A percentile compares a stretch with the other conserved stretches of the same genome.
Conservation (phyloP, 2,329 filamentous ascomycete genomes). For the Colletotrichum australisinense region DNA sequence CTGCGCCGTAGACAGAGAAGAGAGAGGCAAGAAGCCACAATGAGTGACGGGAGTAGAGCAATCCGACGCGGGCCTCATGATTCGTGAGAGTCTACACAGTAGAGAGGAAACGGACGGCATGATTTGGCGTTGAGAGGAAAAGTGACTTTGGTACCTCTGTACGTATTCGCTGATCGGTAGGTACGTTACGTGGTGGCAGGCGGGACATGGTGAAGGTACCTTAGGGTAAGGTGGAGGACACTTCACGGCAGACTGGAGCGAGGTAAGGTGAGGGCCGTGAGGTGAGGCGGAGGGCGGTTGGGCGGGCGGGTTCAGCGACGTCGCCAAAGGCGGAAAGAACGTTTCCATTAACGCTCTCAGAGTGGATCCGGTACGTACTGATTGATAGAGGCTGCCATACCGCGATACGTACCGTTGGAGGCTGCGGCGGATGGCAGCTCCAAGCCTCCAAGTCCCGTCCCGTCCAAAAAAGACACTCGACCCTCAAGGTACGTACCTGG, state of each 20-base stretch:
- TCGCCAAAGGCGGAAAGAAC: conserved; percentile 35
- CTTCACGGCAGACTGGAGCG: background rate
- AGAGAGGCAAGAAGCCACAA: background rate
- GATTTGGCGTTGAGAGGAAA: background rate
- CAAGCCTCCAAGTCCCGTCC: background rate
- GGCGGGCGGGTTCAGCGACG: conserved; percentile 3
- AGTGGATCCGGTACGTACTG: background rate
- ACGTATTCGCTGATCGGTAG: background rate
- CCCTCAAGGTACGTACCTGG: background rate
- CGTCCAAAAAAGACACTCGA: background rate
- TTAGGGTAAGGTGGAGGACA: background rate
- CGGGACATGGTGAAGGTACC: background rate
- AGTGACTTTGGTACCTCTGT: background rate
- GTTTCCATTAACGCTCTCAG: conserved; percentile 35
- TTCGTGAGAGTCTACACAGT: background rate
- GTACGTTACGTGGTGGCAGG: background rate
- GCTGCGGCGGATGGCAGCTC: conserved; percentile 3
- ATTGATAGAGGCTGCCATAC: background rate
- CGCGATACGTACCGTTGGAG: background rate
- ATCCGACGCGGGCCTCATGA: background rate
- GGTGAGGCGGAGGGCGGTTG: background rate
- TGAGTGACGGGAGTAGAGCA: background rate
- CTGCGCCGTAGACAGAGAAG: background rate
- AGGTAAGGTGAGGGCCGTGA: background rate
- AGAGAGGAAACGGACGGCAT: background rate